Base-by-base conservation (phyloP, 768 basidiomycete species). In the Boletus vinaceobasis region DNA sequence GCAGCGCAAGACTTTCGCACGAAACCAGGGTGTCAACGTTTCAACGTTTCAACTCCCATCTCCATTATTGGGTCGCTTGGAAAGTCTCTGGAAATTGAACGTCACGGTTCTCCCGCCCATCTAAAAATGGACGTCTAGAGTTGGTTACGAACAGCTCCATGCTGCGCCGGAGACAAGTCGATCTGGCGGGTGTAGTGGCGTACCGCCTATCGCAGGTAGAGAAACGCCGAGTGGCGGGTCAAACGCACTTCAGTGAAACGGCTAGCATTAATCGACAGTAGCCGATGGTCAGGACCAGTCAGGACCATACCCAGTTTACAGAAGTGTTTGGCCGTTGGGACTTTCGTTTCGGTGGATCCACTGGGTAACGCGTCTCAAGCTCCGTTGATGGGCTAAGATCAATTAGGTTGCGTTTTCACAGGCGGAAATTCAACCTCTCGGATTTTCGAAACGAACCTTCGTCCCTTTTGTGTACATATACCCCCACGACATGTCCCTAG, bases 401-500 rank as follows among this genome's bases (percentile, higher is more conserved):
- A 33, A 51, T 62, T 48, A 39, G 39, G 57, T 35, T 36, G 37
- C 7, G 1, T 0, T 62, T 62, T 60, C 59, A 48, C 59, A 60
- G 60, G 60, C 60, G 37, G 29, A 15, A 48, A 35, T 43, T 50
- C 29, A 6, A 31, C 32, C 32, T 39, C 35, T n/a, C 7, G 37
- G 31, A 31, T 36, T 9, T 52, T 61, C 39, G 37, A 61, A 58
- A 45, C 55, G 48, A 52, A 61, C 19, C 14, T 61, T 48, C 55
- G 42, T 23, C 19, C 6, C n/a, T 26, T 59, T 5, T n/a, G 14
- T 31, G 8, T 62, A 62, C 60, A 45, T 60, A 48, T 60, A 60
- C 42, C 32, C 45, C 49, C 29, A 2, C 21, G 42, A 48, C 50
- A 62, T 62, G 60, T 48, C 40, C n/a, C 15, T 21, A 35, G 14